Evolutionary conservation across 1,139 yeast species (phyloP).

Genomic region (Magnusiomyces paraingens): DNA sequence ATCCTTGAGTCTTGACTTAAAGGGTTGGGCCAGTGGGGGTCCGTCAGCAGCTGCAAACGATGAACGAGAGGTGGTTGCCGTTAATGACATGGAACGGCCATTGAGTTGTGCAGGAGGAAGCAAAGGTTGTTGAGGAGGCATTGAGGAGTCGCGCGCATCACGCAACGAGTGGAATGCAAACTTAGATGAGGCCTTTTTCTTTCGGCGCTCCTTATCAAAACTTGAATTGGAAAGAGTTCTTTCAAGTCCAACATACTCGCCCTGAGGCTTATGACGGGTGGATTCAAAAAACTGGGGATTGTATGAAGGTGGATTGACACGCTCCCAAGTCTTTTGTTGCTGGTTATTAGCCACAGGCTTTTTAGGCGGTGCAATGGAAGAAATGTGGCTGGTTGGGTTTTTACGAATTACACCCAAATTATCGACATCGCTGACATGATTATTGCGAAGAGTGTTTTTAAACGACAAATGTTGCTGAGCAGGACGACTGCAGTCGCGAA

Average conservation of each 20-base stretch:
- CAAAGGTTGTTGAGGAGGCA: conserved; percentile 6
- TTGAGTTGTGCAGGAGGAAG: conserved; percentile 4
- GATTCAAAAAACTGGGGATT: too few relatives aligned
- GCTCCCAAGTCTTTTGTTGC: background rate
- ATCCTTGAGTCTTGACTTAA: conserved; percentile 34
- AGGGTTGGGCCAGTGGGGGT: conserved; percentile 13
- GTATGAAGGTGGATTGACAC: background rate
- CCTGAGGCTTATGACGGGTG: too few relatives aligned
- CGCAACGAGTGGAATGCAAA: conserved; percentile 23
- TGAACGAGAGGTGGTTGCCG: background rate
- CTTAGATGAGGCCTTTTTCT: conserved; percentile 6
- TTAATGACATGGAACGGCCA: background rate
- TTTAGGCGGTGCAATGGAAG: conserved; percentile 1
- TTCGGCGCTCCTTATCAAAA: conserved; percentile 16
- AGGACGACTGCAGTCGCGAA: conserved; percentile 20
- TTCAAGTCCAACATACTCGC: conserved; percentile 4
- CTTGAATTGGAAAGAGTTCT: conserved; percentile 19
- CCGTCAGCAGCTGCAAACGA: conserved; percentile 8
- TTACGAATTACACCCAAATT: background rate
- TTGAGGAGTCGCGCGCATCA: background rate
- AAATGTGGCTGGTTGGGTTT: background rate
- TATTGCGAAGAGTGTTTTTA: background rate
- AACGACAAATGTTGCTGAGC: background rate
- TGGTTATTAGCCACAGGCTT: background rate
- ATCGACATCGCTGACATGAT: background rate